A percentile compares a stretch with the other conserved stretches of the same genome.
Evolutionary conservation across 306 rosid genomes (phyloP).

Genomic region (Aeschynomene evenia): DNA sequence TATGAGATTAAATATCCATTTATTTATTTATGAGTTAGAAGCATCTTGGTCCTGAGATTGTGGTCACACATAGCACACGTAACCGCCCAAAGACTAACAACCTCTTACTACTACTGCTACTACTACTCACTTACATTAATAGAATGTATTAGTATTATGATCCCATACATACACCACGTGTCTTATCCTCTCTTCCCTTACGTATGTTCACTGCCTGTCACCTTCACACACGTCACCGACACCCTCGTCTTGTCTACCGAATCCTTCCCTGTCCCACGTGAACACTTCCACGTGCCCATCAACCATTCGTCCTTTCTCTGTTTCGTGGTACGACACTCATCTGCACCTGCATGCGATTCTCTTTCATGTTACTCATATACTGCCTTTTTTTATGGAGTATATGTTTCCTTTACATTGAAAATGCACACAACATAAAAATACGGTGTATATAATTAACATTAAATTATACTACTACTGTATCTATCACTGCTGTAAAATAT

Average conservation of each 20-base stretch:
- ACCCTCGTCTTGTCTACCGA: neutral
- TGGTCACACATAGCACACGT: neutral
- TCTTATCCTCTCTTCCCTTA: neutral
- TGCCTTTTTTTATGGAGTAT: no score
- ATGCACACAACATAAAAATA: no score
- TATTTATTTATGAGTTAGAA: no score
- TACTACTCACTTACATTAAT: neutral
- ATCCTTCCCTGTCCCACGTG: neutral
- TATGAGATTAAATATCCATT: no score
- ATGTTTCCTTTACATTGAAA: no score
- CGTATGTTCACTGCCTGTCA: neutral
- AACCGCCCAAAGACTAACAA: neutral
- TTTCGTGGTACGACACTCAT: no score
- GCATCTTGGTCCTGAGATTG: neutral
- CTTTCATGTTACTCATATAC: no score
- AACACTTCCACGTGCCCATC: neutral
- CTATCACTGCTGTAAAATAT: no score
- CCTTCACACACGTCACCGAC: neutral
- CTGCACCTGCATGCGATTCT: no score
- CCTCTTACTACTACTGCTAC: no score
- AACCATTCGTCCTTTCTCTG: neutral
- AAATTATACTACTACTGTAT: no score
- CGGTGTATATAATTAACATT: no score
- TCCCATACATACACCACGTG: neutral
- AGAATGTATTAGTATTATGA: neutral